These are phyloP conservation scores for Auriscalpium microsporum DNA, from an alignment of 768 basidiomycete species.

Conservation along the genomic window DNA sequence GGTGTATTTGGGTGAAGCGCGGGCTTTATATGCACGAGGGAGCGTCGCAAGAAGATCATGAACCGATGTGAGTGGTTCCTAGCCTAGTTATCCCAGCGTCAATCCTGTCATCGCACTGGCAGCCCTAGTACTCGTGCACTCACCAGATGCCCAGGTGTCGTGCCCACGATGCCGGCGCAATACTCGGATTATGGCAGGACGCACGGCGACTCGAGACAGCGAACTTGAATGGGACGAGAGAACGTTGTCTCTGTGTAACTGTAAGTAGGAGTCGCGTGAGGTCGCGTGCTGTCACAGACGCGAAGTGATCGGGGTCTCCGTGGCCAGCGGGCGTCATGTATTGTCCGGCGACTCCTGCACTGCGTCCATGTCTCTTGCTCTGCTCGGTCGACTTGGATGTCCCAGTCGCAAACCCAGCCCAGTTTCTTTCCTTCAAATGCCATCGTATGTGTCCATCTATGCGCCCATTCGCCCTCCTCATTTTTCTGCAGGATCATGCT, in stretches of 20 bases:
- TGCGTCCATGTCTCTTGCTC: background rate
- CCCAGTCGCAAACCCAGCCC: slow-evolving; percentile 3
- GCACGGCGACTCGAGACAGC: too few relatives aligned
- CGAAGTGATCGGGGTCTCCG: background rate
- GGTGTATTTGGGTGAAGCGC: background rate
- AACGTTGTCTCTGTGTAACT: too few relatives aligned
- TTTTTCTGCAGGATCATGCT: slow-evolving; percentile 76
- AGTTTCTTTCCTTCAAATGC: slow-evolving; percentile 22
- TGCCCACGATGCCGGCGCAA: too few relatives aligned
- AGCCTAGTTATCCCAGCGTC: background rate
- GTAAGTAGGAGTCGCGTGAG: too few relatives aligned
- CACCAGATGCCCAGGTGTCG: background rate
- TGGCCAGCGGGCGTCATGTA: too few relatives aligned
- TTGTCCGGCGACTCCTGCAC: too few relatives aligned
- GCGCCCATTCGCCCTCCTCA: background rate
- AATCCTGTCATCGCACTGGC: background rate
- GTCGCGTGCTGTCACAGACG: too few relatives aligned
- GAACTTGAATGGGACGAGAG: too few relatives aligned
- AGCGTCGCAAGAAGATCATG: background rate
- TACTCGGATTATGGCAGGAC: too few relatives aligned
- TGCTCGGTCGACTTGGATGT: background rate
- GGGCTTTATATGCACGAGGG: background rate
- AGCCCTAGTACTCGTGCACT: background rate
- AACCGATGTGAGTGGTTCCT: background rate
- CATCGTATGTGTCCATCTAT: slow-evolving; percentile 16